Evolutionary conservation across 495 filamentous ascomycete genomes (phyloP).

Genomic region (Xanthoparmelia taractica): DNA sequence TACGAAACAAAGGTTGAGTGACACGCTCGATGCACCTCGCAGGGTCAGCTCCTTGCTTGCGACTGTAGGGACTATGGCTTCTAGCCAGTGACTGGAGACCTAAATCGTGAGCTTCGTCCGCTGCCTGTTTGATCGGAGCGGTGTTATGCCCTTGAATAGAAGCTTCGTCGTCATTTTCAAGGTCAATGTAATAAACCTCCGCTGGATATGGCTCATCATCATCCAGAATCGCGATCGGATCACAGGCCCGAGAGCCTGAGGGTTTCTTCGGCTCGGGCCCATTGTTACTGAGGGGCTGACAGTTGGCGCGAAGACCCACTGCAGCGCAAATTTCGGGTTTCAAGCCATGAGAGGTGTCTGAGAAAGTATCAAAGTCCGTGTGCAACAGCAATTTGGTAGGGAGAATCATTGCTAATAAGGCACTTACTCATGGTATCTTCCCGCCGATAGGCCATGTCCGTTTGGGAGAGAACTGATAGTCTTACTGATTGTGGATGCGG

Average conservation of each 20-base stretch:
- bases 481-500: background rate
- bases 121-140: background rate
- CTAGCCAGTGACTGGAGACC: background rate
- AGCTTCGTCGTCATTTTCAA: background rate
- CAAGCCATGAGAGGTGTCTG: background rate
- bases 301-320: too few species aligned
- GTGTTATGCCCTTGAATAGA: background rate
- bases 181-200: background rate
- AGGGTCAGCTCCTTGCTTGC: background rate
- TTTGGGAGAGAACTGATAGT: background rate
- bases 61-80: background rate
- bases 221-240: background rate
- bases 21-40: background rate
- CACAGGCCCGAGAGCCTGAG: background rate
- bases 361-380: background rate
- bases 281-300: background rate
- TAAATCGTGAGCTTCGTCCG: background rate
- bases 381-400: background rate
- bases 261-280: background rate
- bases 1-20: background rate
- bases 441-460: background rate
- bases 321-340: background rate
- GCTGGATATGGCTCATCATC: background rate
- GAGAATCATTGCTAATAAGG: background rate
- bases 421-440: background rate